phyloP scores from a whole-genome alignment of 2,329 filamentous ascomycete genomes.

The Penicillium corylophilum region DNA sequence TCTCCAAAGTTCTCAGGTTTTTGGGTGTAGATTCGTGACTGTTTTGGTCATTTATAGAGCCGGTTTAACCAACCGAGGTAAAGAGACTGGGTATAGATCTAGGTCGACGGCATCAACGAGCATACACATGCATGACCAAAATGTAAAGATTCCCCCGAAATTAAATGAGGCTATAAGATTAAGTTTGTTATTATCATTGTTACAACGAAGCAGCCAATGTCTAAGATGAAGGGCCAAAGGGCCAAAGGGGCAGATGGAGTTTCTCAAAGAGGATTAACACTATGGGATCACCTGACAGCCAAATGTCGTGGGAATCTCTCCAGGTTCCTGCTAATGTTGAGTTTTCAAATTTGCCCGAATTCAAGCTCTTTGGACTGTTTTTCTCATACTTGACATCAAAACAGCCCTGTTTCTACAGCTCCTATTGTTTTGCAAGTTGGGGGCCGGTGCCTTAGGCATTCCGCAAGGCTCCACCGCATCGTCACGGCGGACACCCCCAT shows the following conservation, averaged over 20 bases:
- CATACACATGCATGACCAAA: not conserved
- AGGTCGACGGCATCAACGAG: not conserved
- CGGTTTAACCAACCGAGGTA: not conserved
- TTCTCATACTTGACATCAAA: not conserved
- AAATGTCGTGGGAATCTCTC: not conserved
- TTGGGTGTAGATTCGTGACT: not conserved
- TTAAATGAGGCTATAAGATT: no score
- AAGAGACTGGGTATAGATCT: not conserved
- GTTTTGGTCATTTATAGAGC: not conserved
- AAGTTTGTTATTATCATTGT: no score
- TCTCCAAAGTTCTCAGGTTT: not conserved
- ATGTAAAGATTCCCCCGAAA: no score
- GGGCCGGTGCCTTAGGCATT: constrained; percentile 16
- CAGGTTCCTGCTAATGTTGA: not conserved
- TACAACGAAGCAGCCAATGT: not conserved
- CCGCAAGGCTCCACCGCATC: constrained; percentile 21
- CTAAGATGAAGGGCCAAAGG: not conserved
- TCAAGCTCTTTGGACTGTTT: not conserved
- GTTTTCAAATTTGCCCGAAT: not conserved
- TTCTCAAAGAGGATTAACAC: not conserved
- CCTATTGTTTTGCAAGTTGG: not conserved
- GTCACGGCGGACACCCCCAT: constrained; percentile 12
- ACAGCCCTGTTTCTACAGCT: not conserved
- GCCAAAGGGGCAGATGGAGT: not conserved
- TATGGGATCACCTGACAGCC: not conserved